These are phyloP conservation scores for Coniochaeta ligniaria DNA, from an alignment of 2,329 filamentous ascomycete genomes.

Conservation along the genomic window DNA sequence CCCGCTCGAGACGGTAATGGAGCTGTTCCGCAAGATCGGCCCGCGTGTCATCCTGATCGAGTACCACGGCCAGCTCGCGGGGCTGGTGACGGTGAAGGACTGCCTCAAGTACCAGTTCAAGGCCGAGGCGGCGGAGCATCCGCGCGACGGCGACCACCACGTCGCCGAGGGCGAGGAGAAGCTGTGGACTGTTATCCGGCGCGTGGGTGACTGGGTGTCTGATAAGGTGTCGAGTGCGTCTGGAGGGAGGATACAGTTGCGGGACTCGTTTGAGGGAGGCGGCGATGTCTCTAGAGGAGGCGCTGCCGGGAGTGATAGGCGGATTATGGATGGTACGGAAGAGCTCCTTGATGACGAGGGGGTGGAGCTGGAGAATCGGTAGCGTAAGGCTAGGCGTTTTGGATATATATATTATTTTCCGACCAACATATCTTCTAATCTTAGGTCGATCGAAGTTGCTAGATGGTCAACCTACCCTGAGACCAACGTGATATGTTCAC, in stretches of 20 bases:
- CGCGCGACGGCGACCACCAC: conserved; percentile 43
- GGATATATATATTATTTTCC: not conserved
- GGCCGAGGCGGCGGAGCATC: conserved; percentile 78
- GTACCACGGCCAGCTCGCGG: conserved; percentile 73
- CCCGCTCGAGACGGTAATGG: conserved; percentile 94
- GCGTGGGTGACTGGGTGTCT: conserved; percentile 50
- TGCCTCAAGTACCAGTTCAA: conserved; percentile 97
- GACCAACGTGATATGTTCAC: too few relatives aligned
- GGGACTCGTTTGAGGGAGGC: conserved; percentile 26
- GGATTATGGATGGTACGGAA: conserved; percentile 44
- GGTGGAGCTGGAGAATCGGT: conserved; percentile 32
- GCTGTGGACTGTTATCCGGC: conserved; percentile 53
- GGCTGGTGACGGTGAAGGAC: conserved; percentile 92
- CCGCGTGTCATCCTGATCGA: conserved; percentile 90
- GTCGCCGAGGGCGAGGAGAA: conserved; percentile 54
- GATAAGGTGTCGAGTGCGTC: conserved; percentile 44
- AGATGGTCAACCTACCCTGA: too few relatives aligned
- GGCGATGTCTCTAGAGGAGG: not conserved
- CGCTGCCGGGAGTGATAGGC: not conserved
- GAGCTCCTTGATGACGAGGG: conserved; percentile 36
- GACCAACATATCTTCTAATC: not conserved
- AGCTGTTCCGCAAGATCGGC: conserved; percentile 96
- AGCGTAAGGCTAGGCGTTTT: not conserved
- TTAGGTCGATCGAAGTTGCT: too few relatives aligned
- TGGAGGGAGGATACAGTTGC: conserved; percentile 50